Evolutionary conservation across 2,329 filamentous ascomycete genomes (phyloP).

Genomic region (Penicillium sp.): DNA sequence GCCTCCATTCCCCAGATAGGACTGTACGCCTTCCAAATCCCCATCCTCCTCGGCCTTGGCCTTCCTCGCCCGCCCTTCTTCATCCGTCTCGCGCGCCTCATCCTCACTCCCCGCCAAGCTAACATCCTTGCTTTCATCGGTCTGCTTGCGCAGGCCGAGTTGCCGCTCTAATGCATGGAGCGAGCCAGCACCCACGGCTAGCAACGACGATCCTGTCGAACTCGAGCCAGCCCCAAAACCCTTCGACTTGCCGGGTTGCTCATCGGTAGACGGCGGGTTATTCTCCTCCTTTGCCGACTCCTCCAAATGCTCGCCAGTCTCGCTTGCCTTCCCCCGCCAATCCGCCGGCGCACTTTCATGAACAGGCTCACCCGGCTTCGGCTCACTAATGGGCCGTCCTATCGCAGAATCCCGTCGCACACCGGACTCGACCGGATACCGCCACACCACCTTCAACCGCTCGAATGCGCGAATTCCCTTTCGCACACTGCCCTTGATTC

Average conservation of each 20-base stretch:
- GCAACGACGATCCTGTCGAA: neutral
- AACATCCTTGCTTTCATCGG: conserved; percentile 65
- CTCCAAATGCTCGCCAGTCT: neutral
- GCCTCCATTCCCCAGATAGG: conserved; percentile 33
- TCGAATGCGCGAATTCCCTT: conserved; percentile 85
- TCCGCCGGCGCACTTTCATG: conserved; percentile 70
- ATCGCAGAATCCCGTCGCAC: conserved; percentile 23
- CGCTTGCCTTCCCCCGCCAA: conserved; percentile 65
- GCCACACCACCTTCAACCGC: conserved; percentile 83
- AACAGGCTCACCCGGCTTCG: conserved; percentile 67
- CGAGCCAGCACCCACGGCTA: conserved; percentile 11
- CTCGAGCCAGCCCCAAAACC: neutral
- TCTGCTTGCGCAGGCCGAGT: conserved; percentile 68
- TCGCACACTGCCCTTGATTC: conserved; percentile 83
- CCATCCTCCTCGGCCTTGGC: conserved; percentile 31
- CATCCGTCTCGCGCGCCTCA: conserved; percentile 27
- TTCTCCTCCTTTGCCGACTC: conserved; percentile 15
- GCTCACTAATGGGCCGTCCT: conserved; percentile 62
- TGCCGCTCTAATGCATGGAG: conserved; percentile 51
- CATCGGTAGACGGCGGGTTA: neutral
- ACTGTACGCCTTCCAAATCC: conserved; percentile 43
- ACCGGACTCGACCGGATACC: conserved; percentile 39
- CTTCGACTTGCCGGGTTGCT: conserved; percentile 1
- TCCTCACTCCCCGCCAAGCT: conserved; percentile 72
- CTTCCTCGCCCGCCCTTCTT: conserved; percentile 26